These are phyloP conservation scores for Cladophialophora exuberans DNA, from an alignment of 2,329 filamentous ascomycete genomes.

Conservation along the genomic window DNA sequence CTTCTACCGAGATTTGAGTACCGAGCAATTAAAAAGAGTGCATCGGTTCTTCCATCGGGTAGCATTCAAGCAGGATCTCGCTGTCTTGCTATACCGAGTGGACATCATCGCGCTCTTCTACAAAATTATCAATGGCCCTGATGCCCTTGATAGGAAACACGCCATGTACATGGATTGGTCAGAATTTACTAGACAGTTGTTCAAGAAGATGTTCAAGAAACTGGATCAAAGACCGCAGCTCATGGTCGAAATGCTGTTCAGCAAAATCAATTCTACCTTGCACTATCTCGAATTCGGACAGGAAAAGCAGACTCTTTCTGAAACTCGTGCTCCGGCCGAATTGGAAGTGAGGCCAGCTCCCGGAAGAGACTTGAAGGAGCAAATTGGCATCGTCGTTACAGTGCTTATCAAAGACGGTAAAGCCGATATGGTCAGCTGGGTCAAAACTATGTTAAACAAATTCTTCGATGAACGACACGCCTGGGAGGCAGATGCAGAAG, in stretches of 20 bases:
- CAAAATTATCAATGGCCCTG: slow-evolving; percentile 87
- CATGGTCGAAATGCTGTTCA: slow-evolving; percentile 90
- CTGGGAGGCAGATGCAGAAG: slow-evolving; percentile 75
- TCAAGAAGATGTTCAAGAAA: slow-evolving; percentile 80
- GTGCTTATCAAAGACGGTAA: slow-evolving; percentile 80
- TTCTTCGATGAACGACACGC: slow-evolving; percentile 73
- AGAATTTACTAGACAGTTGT: slow-evolving; percentile 80
- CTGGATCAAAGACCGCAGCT: slow-evolving; percentile 83
- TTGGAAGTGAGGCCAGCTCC: slow-evolving; percentile 78
- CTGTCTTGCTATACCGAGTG: slow-evolving; percentile 83
- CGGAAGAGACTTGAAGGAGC: slow-evolving; percentile 64
- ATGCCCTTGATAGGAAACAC: slow-evolving; percentile 69
- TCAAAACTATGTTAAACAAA: slow-evolving; percentile 70
- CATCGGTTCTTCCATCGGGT: slow-evolving; percentile 94
- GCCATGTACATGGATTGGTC: slow-evolving; percentile 86
- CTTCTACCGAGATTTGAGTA: slow-evolving; percentile 78
- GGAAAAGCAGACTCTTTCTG: slow-evolving; percentile 72
- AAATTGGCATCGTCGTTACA: slow-evolving; percentile 79
- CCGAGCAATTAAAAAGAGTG: slow-evolving; percentile 81
- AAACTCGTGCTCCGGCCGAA: slow-evolving; percentile 74
- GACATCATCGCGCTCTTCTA: slow-evolving; percentile 89
- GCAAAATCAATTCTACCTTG: slow-evolving; percentile 80
- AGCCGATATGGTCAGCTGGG: slow-evolving; percentile 75
- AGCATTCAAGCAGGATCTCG: slow-evolving; percentile 92
- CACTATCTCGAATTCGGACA: slow-evolving; percentile 90